Conservation (phyloP, 176 grass and related monocot genomes). For the Lolium multiflorum region DNA sequence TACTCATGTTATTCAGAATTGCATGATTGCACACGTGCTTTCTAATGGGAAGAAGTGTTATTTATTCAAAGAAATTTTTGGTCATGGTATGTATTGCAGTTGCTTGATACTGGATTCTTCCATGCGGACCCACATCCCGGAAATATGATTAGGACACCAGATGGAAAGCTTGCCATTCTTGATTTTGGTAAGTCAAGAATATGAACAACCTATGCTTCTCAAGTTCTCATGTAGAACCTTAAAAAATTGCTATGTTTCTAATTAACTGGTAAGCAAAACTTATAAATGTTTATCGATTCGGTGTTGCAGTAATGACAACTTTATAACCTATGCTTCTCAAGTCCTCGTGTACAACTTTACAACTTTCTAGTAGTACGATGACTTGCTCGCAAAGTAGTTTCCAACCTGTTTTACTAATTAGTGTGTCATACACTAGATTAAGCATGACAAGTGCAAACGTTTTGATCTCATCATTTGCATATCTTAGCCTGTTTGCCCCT, state of each 20-base stretch:
- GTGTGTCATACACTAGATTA: not conserved
- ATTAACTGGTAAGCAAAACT: constrained; percentile 16
- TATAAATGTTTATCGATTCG: not conserved
- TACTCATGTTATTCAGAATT: constrained; percentile 26
- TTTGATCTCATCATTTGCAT: constrained; percentile 1
- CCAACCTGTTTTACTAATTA: not conserved
- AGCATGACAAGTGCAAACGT: constrained; percentile 11
- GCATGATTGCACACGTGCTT: not conserved
- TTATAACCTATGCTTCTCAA: no score
- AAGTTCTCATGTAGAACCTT: not conserved
- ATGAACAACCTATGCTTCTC: constrained; percentile 13
- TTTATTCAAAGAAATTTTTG: not conserved
- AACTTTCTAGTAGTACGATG: constrained; percentile 12
- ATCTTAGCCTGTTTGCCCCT: not conserved
- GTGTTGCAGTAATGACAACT: not conserved
- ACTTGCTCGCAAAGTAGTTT: not conserved
- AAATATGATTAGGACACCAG: constrained; percentile 97
- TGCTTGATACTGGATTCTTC: constrained; percentile 98
- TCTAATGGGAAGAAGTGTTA: not conserved
- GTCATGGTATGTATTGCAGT: constrained; percentile 51
- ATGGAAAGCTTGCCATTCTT: constrained; percentile 98
- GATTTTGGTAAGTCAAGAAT: constrained; percentile 83
- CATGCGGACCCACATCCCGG: constrained; percentile 98
- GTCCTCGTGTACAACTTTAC: no score
- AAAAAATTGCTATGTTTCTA: not conserved